A percentile compares a stretch with the other conserved stretches of the same genome.
Evolutionary conservation across 2,329 filamentous ascomycete genomes (phyloP).

Genomic region (Madurella fahalii): DNA sequence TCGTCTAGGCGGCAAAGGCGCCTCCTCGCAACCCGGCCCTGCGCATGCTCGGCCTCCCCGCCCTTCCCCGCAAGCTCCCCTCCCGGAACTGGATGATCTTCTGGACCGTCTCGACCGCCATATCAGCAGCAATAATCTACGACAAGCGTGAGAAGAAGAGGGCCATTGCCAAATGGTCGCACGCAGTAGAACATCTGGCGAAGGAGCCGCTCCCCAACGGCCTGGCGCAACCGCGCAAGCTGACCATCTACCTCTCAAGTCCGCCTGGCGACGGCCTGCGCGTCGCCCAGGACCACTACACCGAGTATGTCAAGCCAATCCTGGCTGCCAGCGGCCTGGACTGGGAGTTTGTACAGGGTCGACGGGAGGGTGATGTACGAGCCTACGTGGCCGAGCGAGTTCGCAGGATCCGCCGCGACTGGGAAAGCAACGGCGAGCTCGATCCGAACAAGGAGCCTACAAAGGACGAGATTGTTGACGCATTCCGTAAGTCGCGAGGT

Average conservation of each 20-base stretch:
- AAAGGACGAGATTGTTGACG: slow-evolving; percentile 58
- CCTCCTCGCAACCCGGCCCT: slow-evolving; percentile 63
- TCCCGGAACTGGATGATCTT: slow-evolving; percentile 99
- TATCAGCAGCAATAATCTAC: slow-evolving; percentile 80
- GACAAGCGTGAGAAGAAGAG: slow-evolving; percentile 87
- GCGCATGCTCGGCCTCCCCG: slow-evolving; percentile 79
- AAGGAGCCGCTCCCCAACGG: slow-evolving; percentile 63
- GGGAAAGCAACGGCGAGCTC: slow-evolving; percentile 42
- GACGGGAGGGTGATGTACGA: slow-evolving; percentile 87
- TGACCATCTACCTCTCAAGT: slow-evolving; percentile 80
- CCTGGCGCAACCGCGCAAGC: slow-evolving; percentile 69
- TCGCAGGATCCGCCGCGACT: slow-evolving; percentile 62
- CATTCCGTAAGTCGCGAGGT: slow-evolving; percentile 61
- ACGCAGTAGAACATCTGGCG: slow-evolving; percentile 78
- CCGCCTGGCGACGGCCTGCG: slow-evolving; percentile 84
- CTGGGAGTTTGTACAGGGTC: slow-evolving; percentile 92
- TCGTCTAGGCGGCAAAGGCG: slow-evolving; percentile 15
- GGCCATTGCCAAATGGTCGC: slow-evolving; percentile 80
- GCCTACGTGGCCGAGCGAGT: slow-evolving; percentile 84
- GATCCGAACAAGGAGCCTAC: slow-evolving; percentile 45
- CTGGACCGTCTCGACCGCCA: slow-evolving; percentile 70
- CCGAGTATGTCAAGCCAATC: slow-evolving; percentile 92
- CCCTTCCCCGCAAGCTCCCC: slow-evolving; percentile 76
- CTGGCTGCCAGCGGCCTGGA: slow-evolving; percentile 85
- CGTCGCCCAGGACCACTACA: slow-evolving; percentile 87